These are phyloP conservation scores for Acrocalymma vagum DNA, from an alignment of 2,329 filamentous ascomycete species.

Conservation along the genomic window DNA sequence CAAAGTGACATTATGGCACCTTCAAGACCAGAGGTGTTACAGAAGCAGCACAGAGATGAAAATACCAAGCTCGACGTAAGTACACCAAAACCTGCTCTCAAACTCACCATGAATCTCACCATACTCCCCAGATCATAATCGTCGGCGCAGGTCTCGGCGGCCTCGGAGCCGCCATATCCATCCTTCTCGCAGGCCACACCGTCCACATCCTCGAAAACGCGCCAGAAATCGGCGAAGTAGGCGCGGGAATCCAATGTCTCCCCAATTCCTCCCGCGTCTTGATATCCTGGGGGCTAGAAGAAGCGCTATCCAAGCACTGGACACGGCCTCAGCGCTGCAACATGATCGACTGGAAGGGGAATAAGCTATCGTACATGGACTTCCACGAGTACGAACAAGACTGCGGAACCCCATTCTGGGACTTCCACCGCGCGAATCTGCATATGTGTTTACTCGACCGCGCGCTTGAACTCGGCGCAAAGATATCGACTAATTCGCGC, in stretches of 20 bases:
- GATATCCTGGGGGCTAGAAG: conserved; percentile 59
- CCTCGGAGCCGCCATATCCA: conserved; percentile 59
- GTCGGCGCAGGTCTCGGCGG: conserved; percentile 67
- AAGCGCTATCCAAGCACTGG: conserved; percentile 52
- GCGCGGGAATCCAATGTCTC: conserved; percentile 62
- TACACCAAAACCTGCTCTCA: background rate
- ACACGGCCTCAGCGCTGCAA: conserved; percentile 54
- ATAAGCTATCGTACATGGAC: conserved; percentile 58
- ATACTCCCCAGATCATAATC: conserved; percentile 52
- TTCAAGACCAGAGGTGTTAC: conserved; percentile 33
- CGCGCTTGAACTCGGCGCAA: conserved; percentile 58
- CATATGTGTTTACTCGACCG: conserved; percentile 58
- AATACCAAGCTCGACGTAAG: conserved; percentile 37
- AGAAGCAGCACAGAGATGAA: conserved; percentile 33
- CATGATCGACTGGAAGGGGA: conserved; percentile 63
- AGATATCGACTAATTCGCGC: conserved; percentile 54
- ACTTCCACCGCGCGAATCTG: conserved; percentile 64
- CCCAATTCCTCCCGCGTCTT: conserved; percentile 59
- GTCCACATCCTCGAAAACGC: conserved; percentile 61
- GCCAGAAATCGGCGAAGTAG: conserved; percentile 57
- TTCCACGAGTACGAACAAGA: conserved; percentile 51
- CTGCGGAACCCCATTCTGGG: conserved; percentile 58
- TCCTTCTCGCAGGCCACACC: conserved; percentile 56
- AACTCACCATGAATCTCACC: background rate
- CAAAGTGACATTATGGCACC: conserved; percentile 34